phyloP scores from a whole-genome alignment of 257 asterid species.

The Solanum lycopersicoides region DNA sequence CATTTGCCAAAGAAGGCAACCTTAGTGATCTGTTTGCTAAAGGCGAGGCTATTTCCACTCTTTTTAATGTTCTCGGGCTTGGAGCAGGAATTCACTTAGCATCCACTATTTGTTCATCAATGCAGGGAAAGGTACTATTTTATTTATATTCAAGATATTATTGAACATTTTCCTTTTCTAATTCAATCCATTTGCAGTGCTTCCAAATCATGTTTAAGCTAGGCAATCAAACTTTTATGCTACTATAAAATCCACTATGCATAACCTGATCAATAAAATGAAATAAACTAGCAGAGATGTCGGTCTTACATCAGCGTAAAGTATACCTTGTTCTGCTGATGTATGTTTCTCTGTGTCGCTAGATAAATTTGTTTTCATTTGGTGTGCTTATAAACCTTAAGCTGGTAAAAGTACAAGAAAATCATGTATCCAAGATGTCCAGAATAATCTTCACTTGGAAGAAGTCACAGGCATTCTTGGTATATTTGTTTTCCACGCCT shows the following conservation, averaged over 20 bases:
- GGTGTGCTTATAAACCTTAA: background rate
- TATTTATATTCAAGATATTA: background rate
- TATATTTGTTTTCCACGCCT: background rate
- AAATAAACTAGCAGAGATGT: background rate
- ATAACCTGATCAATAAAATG: background rate
- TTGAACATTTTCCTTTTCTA: background rate
- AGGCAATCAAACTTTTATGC: background rate
- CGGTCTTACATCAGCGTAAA: background rate
- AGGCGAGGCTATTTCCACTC: constrained; percentile 95
- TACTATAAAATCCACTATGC: background rate
- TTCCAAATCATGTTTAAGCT: background rate
- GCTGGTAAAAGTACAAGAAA: background rate
- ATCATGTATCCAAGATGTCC: background rate
- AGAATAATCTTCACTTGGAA: background rate
- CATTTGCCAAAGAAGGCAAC: constrained; percentile 98
- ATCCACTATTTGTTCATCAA: constrained; percentile 78
- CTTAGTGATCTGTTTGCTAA: constrained; percentile 96
- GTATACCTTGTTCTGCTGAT: background rate
- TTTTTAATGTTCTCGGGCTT: constrained; percentile 81
- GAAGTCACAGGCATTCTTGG: background rate
- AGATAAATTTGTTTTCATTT: background rate
- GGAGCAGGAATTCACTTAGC: constrained; percentile 95
- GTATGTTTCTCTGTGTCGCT: background rate
- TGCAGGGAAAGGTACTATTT: constrained; percentile 76
- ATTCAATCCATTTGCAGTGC: background rate